Conservation (phyloP, 2,329 filamentous ascomycete species). For the Alternaria rosae region DNA sequence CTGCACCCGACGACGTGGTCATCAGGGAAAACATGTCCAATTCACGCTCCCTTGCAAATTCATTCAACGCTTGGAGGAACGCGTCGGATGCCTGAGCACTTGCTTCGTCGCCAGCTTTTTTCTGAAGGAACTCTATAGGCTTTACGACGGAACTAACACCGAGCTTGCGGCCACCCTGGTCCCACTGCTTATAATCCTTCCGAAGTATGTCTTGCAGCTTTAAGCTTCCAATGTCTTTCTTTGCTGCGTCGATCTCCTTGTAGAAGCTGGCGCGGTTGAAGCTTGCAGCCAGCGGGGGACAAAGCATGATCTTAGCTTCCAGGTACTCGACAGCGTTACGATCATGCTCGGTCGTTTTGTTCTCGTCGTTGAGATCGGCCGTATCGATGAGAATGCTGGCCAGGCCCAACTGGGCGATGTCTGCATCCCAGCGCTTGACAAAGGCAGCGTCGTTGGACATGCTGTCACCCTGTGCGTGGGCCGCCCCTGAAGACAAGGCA, state of each 20-base stretch:
- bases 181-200: constrained; percentile 88
- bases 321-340: constrained; percentile 65
- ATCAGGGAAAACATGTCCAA: constrained; percentile 73
- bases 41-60: constrained; percentile 63
- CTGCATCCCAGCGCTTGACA: constrained; percentile 58
- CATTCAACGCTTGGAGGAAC: constrained; percentile 59
- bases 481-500: constrained; percentile 52
- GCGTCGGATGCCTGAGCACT: constrained; percentile 31
- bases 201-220: constrained; percentile 72
- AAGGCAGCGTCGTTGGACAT: constrained; percentile 39
- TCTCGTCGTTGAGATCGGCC: constrained; percentile 62
- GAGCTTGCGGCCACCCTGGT: constrained; percentile 59
- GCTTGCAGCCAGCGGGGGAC: constrained; percentile 39
- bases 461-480: constrained; percentile 51
- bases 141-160: constrained; percentile 74
- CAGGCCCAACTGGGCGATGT: constrained; percentile 72
- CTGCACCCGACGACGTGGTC: constrained; percentile 66
- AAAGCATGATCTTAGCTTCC: constrained; percentile 60
- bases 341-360: constrained; percentile 73
- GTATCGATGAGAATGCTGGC: constrained; percentile 79
- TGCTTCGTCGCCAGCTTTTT: constrained; percentile 58
- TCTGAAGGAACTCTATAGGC: constrained; percentile 66
- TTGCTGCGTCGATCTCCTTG: constrained; percentile 66
- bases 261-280: constrained; percentile 68
- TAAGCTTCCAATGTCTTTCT: constrained; percentile 70